These are phyloP conservation scores for Canariomyces notabilis DNA, from an alignment of 2,329 filamentous ascomycete species.

Conservation along the genomic window DNA sequence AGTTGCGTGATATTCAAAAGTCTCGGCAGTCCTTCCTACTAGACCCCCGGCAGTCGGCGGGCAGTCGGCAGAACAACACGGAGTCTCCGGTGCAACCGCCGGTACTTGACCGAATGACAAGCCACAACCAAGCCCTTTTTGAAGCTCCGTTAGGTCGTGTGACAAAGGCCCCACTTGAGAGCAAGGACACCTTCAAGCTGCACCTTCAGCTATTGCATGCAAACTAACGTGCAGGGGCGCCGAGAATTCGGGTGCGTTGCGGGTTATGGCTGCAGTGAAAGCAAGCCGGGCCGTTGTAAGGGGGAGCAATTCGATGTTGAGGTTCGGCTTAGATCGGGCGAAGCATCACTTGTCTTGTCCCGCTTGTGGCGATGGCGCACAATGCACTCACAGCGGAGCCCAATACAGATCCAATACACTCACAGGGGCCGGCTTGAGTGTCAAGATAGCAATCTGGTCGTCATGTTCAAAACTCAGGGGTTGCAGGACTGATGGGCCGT, in stretches of 20 bases:
- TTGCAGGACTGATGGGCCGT: no score
- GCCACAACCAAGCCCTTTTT: not conserved
- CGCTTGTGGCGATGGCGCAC: not conserved
- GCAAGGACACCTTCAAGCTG: not conserved
- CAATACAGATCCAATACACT: not conserved
- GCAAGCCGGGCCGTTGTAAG: not conserved
- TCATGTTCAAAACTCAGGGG: no score
- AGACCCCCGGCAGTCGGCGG: no score
- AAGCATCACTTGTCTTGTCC: not conserved
- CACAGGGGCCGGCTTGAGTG: no score
- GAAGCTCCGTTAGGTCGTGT: not conserved
- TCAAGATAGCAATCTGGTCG: no score
- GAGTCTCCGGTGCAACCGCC: not conserved
- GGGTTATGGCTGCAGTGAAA: not conserved
- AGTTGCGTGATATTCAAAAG: no score
- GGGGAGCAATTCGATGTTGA: not conserved
- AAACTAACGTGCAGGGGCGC: not conserved
- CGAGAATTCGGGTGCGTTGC: not conserved
- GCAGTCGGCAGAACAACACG: not conserved
- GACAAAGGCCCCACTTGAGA: not conserved
- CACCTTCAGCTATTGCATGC: not conserved
- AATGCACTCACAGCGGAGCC: not conserved
- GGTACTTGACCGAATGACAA: not conserved
- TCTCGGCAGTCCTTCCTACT: no score
- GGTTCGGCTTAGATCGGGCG: slow-evolving; percentile 10